phyloP scores from a whole-genome alignment of 352 stramenopile genomes.

The Phytophthora megakarya region DNA sequence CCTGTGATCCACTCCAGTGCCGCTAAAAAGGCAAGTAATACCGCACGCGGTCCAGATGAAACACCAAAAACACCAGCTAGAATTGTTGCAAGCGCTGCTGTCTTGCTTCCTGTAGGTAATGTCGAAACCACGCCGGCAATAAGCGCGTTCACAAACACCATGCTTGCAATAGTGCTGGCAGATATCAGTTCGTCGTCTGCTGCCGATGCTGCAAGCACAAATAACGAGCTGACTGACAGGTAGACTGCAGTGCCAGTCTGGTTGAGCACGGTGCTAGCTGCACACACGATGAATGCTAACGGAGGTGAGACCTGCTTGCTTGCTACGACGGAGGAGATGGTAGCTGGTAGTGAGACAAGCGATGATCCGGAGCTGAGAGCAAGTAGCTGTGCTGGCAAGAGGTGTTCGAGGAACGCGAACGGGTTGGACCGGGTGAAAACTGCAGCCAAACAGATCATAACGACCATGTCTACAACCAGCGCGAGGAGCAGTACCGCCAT shows the following conservation, averaged over 20 bases:
- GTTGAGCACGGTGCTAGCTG: constrained; percentile 51
- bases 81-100: constrained; percentile 41
- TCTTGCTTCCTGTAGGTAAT: constrained; percentile 44
- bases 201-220: constrained; percentile 42
- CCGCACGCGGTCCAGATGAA: constrained; percentile 16
- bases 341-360: constrained; percentile 55
- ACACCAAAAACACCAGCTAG: constrained; percentile 58
- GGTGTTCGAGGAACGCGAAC: constrained; percentile 47
- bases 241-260: constrained; percentile 70
- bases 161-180: constrained; percentile 28
- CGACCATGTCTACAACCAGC: constrained; percentile 45
- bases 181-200: constrained; percentile 24
- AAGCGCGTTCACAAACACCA: constrained; percentile 48
- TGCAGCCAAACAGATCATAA: constrained; percentile 41
- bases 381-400: constrained; percentile 56
- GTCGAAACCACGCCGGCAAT: constrained; percentile 46
- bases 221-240: constrained; percentile 51
- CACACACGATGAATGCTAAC: constrained; percentile 63
- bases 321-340: constrained; percentile 52
- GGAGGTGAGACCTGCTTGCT: constrained; percentile 61
- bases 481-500: constrained; percentile 52
- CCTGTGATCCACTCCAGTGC: constrained; percentile 65
- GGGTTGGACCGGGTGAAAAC: constrained; percentile 55
- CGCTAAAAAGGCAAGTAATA: constrained; percentile 48
- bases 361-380: constrained; percentile 56